These are phyloP conservation scores for Corynascus novoguineensis DNA, from an alignment of 495 filamentous ascomycete genomes.

Conservation along the genomic window DNA sequence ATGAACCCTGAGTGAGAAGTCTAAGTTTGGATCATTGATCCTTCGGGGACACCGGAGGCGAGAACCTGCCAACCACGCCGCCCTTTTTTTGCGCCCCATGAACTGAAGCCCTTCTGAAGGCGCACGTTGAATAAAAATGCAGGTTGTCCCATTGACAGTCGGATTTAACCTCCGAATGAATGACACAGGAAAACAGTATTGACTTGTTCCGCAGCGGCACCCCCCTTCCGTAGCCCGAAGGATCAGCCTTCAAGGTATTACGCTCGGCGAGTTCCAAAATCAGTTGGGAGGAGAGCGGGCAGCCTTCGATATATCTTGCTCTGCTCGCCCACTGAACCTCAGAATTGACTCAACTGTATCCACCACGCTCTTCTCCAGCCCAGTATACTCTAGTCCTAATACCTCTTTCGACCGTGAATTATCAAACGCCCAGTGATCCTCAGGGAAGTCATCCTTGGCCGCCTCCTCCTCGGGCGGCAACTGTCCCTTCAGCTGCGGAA, in stretches of 20 bases:
- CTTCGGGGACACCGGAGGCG: not conserved
- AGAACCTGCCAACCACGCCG: too few relatives aligned
- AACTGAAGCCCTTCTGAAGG: too few relatives aligned
- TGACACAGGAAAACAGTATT: too few relatives aligned
- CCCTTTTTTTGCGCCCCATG: too few relatives aligned
- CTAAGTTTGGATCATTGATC: not conserved
- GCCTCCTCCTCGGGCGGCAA: conserved; percentile 26
- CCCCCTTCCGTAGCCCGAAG: too few relatives aligned
- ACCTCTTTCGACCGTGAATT: conserved; percentile 30
- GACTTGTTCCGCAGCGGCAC: too few relatives aligned
- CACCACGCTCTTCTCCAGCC: conserved; percentile 33
- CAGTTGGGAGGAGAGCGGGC: too few relatives aligned
- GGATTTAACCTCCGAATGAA: too few relatives aligned
- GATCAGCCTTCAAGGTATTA: too few relatives aligned
- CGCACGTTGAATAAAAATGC: too few relatives aligned
- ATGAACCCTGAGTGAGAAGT: not conserved
- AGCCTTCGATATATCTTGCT: not conserved
- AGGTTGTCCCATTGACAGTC: too few relatives aligned
- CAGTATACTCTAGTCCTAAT: conserved; percentile 37
- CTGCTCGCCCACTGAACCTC: conserved; percentile 6
- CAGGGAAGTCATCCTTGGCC: conserved; percentile 33
- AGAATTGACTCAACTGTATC: conserved; percentile 36
- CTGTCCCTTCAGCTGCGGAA: conserved; percentile 22
- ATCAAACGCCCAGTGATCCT: conserved; percentile 36
- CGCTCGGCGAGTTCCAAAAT: too few relatives aligned